Base-by-base conservation (phyloP, 164 flowering plant species). In the Stephania cephalantha region DNA sequence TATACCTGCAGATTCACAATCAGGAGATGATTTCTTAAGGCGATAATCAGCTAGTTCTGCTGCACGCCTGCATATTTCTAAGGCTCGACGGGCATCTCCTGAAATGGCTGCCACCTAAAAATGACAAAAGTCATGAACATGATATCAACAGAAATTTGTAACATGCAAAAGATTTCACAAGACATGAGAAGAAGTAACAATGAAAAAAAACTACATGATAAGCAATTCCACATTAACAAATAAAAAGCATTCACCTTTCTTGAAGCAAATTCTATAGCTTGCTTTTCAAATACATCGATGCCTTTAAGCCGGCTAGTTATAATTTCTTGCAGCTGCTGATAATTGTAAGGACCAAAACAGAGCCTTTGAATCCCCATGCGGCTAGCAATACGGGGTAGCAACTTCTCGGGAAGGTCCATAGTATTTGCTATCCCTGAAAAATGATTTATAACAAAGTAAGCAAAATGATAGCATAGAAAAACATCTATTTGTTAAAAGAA, bases 21-120 rank as follows among this genome's bases (percentile, higher is more conserved):
- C 78, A 48, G 77, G 53, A 29, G 83, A 74, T 48, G 73, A 82
- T 45, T 82, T 87, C 86, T 91, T 90, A 63, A 83, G 70, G 66
- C 81, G 89, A 79, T 86, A 92, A 83, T 95, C 97, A 72, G 91
- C 83, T 72, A 93, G 83, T 84, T 95, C 99, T 55, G 99, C 98
- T 31, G 98, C 98, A 77, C 99, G 95, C 75, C 97, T 88, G 79
- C 98, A 93, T 64, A 95, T 92, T 85, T 95, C 98, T 61, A 93
- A 73, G 71, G 95, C 97, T 82, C 99, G 93, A 46, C 97, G 95
- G 73, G 98, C 97, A 88, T 95, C 99, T 73, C 99, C 99, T 68
- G 98, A 95, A 71, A 95, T 85, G 70, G 99, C 99, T 69, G 99
- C 99, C 22, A 95, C 98, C 99, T 95, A 83, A 75, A 75, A 77